Conservation (phyloP, 306 rosid species). For the Vachellia pachyceras region DNA sequence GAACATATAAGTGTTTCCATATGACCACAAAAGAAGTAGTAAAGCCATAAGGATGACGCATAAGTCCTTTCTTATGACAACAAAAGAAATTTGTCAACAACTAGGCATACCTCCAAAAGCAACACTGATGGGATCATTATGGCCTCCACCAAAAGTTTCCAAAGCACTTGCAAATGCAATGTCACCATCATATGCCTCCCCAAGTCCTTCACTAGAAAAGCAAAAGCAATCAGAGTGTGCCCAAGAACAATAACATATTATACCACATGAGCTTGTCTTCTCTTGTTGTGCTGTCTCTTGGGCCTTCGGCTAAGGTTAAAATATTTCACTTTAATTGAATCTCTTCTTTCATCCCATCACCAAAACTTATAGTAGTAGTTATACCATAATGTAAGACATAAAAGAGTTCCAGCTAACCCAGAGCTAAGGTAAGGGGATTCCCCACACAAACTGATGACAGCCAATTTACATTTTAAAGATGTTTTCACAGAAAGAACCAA, state of each 20-base stretch:
- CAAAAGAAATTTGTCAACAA: constrained; percentile 7
- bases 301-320: neutral
- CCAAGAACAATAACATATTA: constrained; percentile 6
- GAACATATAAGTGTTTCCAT: neutral
- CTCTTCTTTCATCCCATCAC: constrained; percentile 1
- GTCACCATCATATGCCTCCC: constrained; percentile 98
- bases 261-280: neutral
- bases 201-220: constrained; percentile 89
- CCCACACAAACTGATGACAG: neutral
- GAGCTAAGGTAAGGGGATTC: neutral
- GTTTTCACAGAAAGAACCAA: constrained; percentile 16
- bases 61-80: constrained; percentile 13
- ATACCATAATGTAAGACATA: neutral
- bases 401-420: neutral
- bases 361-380: constrained; percentile 9
- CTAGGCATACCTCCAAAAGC: constrained; percentile 90
- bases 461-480: constrained; percentile 13
- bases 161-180: constrained; percentile 98
- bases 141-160: constrained; percentile 98
- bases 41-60: constrained; percentile 20
- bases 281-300: constrained; percentile 2
- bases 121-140: constrained; percentile 97
- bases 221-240: constrained; percentile 45
- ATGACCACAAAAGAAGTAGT: constrained; percentile 7
- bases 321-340: constrained; percentile 16